phyloP scores from a whole-genome alignment of 208 protist species.

The Histomonas meleagridis region DNA sequence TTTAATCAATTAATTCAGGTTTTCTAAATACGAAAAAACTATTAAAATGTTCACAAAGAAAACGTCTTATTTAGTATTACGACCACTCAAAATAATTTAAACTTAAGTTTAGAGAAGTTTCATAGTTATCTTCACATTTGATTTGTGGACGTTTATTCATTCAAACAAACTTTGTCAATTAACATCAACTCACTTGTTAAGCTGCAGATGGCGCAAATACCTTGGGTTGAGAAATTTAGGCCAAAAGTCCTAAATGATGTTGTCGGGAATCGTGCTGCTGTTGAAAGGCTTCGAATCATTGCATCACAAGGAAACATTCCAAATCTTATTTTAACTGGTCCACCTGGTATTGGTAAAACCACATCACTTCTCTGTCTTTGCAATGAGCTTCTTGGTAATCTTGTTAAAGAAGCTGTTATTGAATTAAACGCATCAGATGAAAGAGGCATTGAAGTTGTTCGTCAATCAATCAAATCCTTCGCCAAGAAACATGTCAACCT shows the following conservation, averaged over 20 bases:
- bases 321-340: conserved; percentile 82
- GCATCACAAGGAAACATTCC: conserved; percentile 85
- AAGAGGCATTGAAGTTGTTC: conserved; percentile 59
- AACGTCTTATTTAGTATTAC: too few species aligned
- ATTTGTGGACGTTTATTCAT: too few species aligned
- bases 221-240: conserved; percentile 97
- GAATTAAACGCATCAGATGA: conserved; percentile 63
- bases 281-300: conserved; percentile 74
- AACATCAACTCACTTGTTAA: too few species aligned
- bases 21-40: too few species aligned
- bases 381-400: conserved; percentile 67
- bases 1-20: too few species aligned
- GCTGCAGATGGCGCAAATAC: too few species aligned
- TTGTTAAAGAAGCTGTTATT: conserved; percentile 64
- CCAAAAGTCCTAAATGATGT: conserved; percentile 80
- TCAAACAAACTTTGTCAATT: too few species aligned
- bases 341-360: conserved; percentile 78
- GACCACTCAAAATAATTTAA: too few species aligned
- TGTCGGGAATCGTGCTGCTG: conserved; percentile 89
- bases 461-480: conserved; percentile 59
- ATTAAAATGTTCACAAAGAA: too few species aligned
- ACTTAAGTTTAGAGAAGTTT: too few species aligned
- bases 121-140: too few species aligned
- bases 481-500: conserved; percentile 59
- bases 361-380: conserved; percentile 87